A percentile compares a stretch with the other conserved stretches of the same genome.
Evolutionary conservation across 2,329 filamentous ascomycete genomes (phyloP).

Genomic region (Aspergillus costaricaensis): DNA sequence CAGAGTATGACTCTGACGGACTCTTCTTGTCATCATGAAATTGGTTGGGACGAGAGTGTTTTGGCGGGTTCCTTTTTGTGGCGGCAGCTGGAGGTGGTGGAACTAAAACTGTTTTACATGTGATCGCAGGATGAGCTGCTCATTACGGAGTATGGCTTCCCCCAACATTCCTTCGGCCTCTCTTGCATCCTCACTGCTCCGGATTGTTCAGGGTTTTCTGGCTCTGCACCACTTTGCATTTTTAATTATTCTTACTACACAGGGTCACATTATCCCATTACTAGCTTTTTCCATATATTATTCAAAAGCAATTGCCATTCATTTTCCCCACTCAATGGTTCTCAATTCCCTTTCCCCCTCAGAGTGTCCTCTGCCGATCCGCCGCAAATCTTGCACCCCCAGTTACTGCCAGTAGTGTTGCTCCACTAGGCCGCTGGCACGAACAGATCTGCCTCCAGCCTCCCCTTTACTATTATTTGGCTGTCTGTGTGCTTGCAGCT

Average conservation of each 20-base stretch:
- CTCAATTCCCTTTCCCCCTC: neutral
- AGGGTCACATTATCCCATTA: neutral
- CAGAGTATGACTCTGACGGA: neutral
- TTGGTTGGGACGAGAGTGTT: neutral
- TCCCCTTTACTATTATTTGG: slow-evolving; percentile 5
- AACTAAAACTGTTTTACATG: slow-evolving; percentile 2
- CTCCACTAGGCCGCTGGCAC: slow-evolving; percentile 7
- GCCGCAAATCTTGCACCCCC: slow-evolving; percentile 12
- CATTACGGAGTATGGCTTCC: neutral
- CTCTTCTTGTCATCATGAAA: neutral
- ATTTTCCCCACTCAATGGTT: neutral
- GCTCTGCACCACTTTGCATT: neutral
- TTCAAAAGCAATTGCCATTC: neutral
- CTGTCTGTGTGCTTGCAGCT: slow-evolving; percentile 13
- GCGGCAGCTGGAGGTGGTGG: neutral
- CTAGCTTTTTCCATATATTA: neutral
- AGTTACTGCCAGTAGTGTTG: neutral
- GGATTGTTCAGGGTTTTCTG: neutral
- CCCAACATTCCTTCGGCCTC: neutral
- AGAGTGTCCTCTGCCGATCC: slow-evolving; percentile 12
- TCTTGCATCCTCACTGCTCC: neutral
- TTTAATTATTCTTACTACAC: neutral
- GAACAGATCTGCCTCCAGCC: slow-evolving; percentile 3
- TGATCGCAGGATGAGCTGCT: neutral
- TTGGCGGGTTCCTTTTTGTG: neutral